Evolutionary conservation across 176 grass and related monocot species (phyloP).

Genomic region (Rhipidocladum racemiflorum): DNA sequence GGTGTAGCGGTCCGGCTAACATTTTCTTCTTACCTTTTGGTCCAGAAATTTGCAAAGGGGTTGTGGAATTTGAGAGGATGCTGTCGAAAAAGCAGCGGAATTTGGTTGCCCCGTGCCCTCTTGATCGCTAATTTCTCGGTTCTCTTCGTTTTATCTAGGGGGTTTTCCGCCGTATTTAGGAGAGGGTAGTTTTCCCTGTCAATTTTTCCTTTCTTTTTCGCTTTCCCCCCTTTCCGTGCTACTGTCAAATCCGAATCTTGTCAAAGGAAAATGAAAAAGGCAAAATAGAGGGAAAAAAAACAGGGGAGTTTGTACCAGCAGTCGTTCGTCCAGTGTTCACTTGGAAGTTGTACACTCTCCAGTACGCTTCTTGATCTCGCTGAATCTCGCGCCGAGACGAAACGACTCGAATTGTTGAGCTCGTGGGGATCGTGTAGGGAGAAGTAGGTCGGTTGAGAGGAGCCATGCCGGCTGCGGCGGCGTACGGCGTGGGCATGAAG

Average conservation of each 20-base stretch:
- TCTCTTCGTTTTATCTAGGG: slow-evolving; percentile 28
- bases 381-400: not conserved
- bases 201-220: not conserved
- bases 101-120: not conserved
- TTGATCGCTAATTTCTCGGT: not conserved
- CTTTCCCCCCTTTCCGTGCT: not conserved
- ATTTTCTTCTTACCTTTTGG: not conserved
- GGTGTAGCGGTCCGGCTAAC: no score
- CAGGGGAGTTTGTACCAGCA: not conserved
- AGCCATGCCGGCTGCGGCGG: slow-evolving; percentile 24
- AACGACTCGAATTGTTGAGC: not conserved
- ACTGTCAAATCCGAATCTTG: slow-evolving; percentile 31
- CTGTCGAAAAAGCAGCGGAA: not conserved
- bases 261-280: slow-evolving; percentile 1
- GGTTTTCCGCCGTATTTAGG: slow-evolving; percentile 7
- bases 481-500: slow-evolving; percentile 29
- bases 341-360: not conserved
- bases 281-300: not conserved
- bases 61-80: not conserved
- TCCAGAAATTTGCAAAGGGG: not conserved
- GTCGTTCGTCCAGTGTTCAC: not conserved
- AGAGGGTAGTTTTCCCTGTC: not conserved
- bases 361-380: slow-evolving; percentile 10
- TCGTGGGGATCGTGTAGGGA: not conserved
- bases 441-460: not conserved